phyloP scores from a whole-genome alignment of 495 filamentous ascomycete genomes.

The Terfezia boudieri region DNA sequence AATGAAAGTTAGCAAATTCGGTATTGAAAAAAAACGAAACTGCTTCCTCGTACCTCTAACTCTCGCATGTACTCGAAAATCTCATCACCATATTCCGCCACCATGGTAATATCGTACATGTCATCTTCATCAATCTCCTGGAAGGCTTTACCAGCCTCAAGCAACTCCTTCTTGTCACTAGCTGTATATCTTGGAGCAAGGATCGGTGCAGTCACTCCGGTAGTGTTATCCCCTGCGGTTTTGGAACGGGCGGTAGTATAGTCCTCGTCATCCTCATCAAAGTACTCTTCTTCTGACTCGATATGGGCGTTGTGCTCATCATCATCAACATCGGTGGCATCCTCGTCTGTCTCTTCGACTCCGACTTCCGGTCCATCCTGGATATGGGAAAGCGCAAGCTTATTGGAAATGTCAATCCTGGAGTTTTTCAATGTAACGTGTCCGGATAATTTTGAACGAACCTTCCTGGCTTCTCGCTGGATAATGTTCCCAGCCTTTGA shows the following conservation, averaged over 20 bases:
- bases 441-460: neutral
- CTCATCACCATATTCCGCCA: slow-evolving; percentile 84
- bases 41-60: slow-evolving; percentile 50
- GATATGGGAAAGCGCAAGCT: slow-evolving; percentile 8
- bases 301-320: slow-evolving; percentile 11
- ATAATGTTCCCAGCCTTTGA: neutral
- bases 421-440: neutral
- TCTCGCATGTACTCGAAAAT: slow-evolving; percentile 80
- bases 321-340: slow-evolving; percentile 14
- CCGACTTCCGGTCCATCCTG: slow-evolving; percentile 12
- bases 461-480: neutral
- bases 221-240: slow-evolving; percentile 14
- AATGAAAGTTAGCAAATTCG: neutral
- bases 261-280: neutral
- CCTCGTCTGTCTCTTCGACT: slow-evolving; percentile 10
- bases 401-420: neutral
- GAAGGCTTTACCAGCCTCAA: neutral
- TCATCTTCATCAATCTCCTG: slow-evolving; percentile 60
- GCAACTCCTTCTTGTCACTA: slow-evolving; percentile 9
- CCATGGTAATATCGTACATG: slow-evolving; percentile 88
- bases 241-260: neutral
- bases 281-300: neutral
- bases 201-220: slow-evolving; percentile 15
- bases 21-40: neutral
- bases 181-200: slow-evolving; percentile 14